Evolutionary conservation across 176 grass and related monocot genomes (phyloP).

Genomic region (Oryza punctata): DNA sequence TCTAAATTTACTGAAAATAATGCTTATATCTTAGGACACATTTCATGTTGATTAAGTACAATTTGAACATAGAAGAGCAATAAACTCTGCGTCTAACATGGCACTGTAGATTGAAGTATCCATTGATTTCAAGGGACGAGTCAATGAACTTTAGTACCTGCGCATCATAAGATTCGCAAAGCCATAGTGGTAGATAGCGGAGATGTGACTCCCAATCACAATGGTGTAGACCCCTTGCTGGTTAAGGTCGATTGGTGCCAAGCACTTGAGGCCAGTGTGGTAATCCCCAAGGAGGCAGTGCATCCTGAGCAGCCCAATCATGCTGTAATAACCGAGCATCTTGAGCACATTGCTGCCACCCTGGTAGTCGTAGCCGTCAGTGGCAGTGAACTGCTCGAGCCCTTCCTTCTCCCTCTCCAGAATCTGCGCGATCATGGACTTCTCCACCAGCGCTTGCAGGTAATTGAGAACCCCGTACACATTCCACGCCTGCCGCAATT

Average conservation of each 20-base stretch:
- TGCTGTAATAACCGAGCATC: slow-evolving; percentile 98
- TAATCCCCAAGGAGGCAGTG: slow-evolving; percentile 98
- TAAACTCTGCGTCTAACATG: neutral
- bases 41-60: slow-evolving; percentile 13
- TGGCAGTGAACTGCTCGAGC: slow-evolving; percentile 86
- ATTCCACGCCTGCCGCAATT: slow-evolving; percentile 72
- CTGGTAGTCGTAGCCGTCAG: slow-evolving; percentile 87
- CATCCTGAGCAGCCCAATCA: slow-evolving; percentile 93
- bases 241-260: slow-evolving; percentile 78
- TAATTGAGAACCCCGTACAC: slow-evolving; percentile 96
- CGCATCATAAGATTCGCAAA: slow-evolving; percentile 92
- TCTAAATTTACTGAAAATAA: neutral
- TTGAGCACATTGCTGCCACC: slow-evolving; percentile 96
- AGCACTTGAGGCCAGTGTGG: slow-evolving; percentile 89
- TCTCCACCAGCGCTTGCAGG: slow-evolving; percentile 91
- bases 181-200: slow-evolving; percentile 95
- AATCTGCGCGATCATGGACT: slow-evolving; percentile 87
- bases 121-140: neutral
- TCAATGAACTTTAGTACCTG: slow-evolving; percentile 48
- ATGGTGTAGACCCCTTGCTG: slow-evolving; percentile 97
- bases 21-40: neutral
- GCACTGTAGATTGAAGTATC: neutral
- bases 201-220: slow-evolving; percentile 95
- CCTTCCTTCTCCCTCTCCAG: slow-evolving; percentile 93
- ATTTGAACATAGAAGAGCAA: neutral